Percentiles rank a stretch among this genome's conserved stretches.
Conservation (phyloP, 148 eudicot species). For the Nyssa sinensis region DNA sequence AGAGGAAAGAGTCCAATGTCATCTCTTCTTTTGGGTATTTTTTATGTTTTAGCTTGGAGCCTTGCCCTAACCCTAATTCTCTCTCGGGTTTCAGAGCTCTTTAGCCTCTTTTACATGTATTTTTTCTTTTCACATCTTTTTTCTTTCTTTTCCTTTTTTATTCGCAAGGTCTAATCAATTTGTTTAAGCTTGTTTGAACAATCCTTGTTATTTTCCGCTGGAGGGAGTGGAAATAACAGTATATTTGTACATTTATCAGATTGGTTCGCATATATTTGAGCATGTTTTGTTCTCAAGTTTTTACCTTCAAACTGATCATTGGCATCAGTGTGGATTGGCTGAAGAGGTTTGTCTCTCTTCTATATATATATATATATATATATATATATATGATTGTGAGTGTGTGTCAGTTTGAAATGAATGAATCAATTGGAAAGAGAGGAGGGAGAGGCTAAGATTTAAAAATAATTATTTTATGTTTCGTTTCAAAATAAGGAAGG, state of each 20-base stretch:
- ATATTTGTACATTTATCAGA: conserved; percentile 11
- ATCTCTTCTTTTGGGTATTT: conserved; percentile 31
- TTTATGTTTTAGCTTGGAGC: conserved; percentile 19
- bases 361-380: too few species aligned
- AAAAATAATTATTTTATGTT: too few species aligned
- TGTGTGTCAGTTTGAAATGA: too few species aligned
- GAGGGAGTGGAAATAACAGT: conserved; percentile 18
- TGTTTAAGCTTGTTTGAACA: conserved; percentile 6
- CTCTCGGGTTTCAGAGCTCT: conserved; percentile 12
- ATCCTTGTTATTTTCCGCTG: conserved; percentile 23
- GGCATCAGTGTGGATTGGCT: too few species aligned
- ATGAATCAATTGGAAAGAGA: too few species aligned
- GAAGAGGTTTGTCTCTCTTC: too few species aligned
- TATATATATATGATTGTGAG: too few species aligned
- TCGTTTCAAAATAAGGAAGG: too few species aligned
- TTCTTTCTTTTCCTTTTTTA: neutral
- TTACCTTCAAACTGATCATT: neutral
- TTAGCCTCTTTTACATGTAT: conserved; percentile 13
- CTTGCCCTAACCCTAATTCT: conserved; percentile 10
- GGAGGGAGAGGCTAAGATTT: too few species aligned
- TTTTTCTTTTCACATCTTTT: neutral
- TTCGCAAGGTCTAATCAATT: neutral
- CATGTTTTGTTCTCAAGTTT: neutral
- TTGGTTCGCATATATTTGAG: neutral
- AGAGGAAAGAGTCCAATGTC: conserved; percentile 27